Evolutionary conservation across 2,329 filamentous ascomycete genomes (phyloP), one percentile per base, ranked within the genome.

Genomic region (Ophiostoma triangulosporum): DNA sequence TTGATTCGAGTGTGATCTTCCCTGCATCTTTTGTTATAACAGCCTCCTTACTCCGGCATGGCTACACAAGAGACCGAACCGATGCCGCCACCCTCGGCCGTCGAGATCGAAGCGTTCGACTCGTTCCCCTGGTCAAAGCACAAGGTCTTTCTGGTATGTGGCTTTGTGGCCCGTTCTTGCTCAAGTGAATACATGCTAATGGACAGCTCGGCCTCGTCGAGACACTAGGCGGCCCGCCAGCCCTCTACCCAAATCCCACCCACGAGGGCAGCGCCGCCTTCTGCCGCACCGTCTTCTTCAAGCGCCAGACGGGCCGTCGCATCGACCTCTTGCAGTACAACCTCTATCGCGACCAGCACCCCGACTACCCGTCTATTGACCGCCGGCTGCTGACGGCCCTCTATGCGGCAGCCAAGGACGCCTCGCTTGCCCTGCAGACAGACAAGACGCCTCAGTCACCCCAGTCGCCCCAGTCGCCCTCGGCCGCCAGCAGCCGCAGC

Each of bases 391-490:
- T 62, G 46, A 20, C 27, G 1, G 57, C 56, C 6, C 54, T 62
- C 15, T 62, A 61, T 15, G 50, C 49, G 12, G 57, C 81, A 15
- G 52, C 52, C 32, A n/a, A 48, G 12, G 51, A 38, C 12, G 38
- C 38, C 4, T 4, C 38, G 8, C 20, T 43, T 5, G 22, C 38
- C 12, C 38, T 43, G n/a, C n/a, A n/a, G n/a, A n/a, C n/a, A n/a
- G n/a, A n/a, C n/a, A n/a, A n/a, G n/a, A n/a, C n/a, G n/a, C n/a
- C n/a, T n/a, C n/a, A n/a, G n/a, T n/a, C n/a, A n/a, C n/a, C n/a
- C n/a, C n/a, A n/a, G n/a, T n/a, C n/a, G n/a, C n/a, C n/a, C n/a
- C n/a, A n/a, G 4, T n/a, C n/a, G 36, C 36, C 17, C 8, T 15
- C 17, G 26, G 15, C 48, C 29, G 20, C 35, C 12, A 38, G 31